Evolutionary conservation across 345 rosid species (phyloP).

Genomic region (Gossypium bickii): DNA sequence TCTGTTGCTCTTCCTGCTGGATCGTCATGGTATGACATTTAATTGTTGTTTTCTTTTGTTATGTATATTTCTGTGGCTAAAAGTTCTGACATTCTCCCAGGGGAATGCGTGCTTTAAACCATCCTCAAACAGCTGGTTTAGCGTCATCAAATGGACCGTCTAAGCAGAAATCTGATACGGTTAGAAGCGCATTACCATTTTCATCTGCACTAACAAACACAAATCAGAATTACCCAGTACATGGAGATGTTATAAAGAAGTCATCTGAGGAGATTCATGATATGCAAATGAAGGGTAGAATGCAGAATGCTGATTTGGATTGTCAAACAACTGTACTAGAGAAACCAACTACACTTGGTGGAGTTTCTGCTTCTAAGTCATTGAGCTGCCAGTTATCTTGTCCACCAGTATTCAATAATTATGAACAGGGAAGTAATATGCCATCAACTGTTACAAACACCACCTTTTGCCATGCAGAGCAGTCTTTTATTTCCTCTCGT

Average conservation of each 20-base stretch:
- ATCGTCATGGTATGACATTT: constrained; percentile 66
- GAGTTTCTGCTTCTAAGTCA: constrained; percentile 20
- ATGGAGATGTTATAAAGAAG: constrained; percentile 31
- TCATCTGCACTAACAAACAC: constrained; percentile 42
- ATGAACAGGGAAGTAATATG: constrained; percentile 16
- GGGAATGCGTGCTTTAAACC: constrained; percentile 56
- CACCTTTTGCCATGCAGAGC: constrained; percentile 18
- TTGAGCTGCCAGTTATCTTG: constrained; percentile 27
- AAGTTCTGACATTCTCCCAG: constrained; percentile 25
- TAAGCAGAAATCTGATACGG: constrained; percentile 40
- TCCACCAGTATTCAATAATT: constrained; percentile 27
- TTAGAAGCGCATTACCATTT: constrained; percentile 27
- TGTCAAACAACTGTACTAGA: constrained; percentile 26
- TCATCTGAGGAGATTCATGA: constrained; percentile 33
- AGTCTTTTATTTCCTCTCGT: constrained; percentile 12
- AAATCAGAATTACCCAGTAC: constrained; percentile 30
- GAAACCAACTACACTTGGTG: constrained; percentile 26
- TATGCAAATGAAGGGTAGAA: constrained; percentile 27
- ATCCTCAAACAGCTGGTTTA: constrained; percentile 32
- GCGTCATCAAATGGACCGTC: constrained; percentile 48
- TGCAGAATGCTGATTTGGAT: constrained; percentile 27
- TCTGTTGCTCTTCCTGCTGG: constrained; percentile 75
- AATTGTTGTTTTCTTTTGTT: neutral
- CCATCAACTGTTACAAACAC: constrained; percentile 23
- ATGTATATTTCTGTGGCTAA: constrained; percentile 24